phyloP scores from a whole-genome alignment of 2,329 filamentous ascomycete genomes.

The Aspergillus hiratsukae region DNA sequence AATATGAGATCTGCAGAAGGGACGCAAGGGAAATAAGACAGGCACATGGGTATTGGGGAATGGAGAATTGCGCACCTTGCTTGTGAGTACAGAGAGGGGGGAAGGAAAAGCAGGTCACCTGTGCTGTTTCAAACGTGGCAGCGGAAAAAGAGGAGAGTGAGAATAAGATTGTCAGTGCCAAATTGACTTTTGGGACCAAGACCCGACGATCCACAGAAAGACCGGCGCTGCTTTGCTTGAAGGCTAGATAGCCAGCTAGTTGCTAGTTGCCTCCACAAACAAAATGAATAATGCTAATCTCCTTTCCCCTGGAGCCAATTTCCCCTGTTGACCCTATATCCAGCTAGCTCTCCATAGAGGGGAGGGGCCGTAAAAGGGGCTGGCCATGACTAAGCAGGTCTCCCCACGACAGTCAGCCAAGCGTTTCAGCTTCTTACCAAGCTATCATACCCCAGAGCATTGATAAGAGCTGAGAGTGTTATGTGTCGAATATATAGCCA shows the following conservation, averaged over 20 bases:
- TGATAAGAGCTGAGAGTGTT: too few species aligned
- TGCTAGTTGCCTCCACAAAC: neutral
- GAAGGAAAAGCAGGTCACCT: neutral
- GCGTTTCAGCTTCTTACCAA: slow-evolving; percentile 10
- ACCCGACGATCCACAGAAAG: slow-evolving; percentile 17
- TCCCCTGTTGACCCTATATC: neutral
- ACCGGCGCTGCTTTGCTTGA: neutral
- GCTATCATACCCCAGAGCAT: too few species aligned
- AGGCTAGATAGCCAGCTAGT: too few species aligned
- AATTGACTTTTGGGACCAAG: neutral
- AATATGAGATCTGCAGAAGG: slow-evolving; percentile 4
- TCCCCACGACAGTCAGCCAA: slow-evolving; percentile 13
- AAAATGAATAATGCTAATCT: neutral
- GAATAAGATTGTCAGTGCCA: slow-evolving; percentile 11
- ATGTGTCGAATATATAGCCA: too few species aligned
- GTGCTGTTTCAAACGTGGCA: neutral
- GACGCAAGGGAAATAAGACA: slow-evolving; percentile 10
- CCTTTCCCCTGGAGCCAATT: neutral
- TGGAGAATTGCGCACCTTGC: neutral
- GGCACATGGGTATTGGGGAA: slow-evolving; percentile 2
- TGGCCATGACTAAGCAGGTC: slow-evolving; percentile 29
- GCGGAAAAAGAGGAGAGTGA: slow-evolving; percentile 4
- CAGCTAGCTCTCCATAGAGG: neutral
- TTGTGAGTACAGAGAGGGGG: slow-evolving; percentile 1
- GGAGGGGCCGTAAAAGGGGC: slow-evolving; percentile 34